Evolutionary conservation across 208 protist genomes (phyloP), one percentile per base, ranked within the genome.

Genomic region (Leishmania tropica): DNA sequence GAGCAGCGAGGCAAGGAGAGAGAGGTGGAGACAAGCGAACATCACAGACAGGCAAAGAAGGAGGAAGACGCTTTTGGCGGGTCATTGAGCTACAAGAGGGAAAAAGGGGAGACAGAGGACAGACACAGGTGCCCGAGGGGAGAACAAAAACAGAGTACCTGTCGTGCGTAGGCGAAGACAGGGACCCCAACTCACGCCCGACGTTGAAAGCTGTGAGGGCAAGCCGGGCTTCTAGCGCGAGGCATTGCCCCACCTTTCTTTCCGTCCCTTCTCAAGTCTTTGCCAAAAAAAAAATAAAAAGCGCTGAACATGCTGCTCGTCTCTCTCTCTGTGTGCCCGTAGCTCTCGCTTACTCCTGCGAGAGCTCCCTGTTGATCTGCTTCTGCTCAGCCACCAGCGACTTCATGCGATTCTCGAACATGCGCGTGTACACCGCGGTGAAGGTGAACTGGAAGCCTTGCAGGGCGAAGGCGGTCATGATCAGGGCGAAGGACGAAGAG

Each of bases 381-480:
- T 85, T 85, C 76, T 85, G 81, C 81, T 85, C 81, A 47, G 77
- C 77, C 47, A 85, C 76, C 45, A 85, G 67, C 70, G 81, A 53
- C 76, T 78, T 85, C 60, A 81, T 76, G 71, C 81, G 81, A 7
- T 48, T 54, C 58, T 80, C 81, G 48, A 81, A 81, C 76, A 85
- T 65, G 75, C 60, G 81, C 48, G 53, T 65, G 64, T 85, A 81
- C 28, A 78, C 28, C 31, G 81, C 76, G 70, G 76, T 85, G 81
- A 85, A 85, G 68, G 47, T 62, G 76, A 85, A 85, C 81, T 85
- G 76, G 58, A 78, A 64, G 68, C 76, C 68, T 76, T 80, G 81
- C 48, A 85, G 81, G 48, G 2, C 42, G 71, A 81, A 85, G 76
- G 51, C 77, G 76, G 68, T 48, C 81, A 84, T 84, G 65, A 75